These are phyloP conservation scores for Malus fusca DNA, from an alignment of 306 rosid species.

Conservation along the genomic window DNA sequence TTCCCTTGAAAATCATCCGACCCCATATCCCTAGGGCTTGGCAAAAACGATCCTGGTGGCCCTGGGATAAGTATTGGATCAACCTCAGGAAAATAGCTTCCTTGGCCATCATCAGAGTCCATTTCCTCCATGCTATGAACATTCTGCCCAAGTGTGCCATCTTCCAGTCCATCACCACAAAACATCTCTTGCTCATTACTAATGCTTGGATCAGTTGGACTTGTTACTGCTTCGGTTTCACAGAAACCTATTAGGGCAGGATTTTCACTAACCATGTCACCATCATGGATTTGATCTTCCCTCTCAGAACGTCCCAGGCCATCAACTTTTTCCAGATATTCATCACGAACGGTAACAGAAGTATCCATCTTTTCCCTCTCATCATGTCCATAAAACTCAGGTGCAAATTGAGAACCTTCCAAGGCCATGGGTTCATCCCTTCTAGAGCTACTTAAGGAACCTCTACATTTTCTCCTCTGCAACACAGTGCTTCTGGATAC, in stretches of 20 bases:
- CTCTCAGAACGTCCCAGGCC: conserved; percentile 10
- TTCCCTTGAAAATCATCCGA: conserved; percentile 53
- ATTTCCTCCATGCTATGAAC: conserved; percentile 19
- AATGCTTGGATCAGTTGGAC: conserved; percentile 16
- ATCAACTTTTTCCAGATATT: conserved; percentile 13
- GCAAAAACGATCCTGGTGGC: conserved; percentile 63
- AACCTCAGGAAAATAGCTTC: conserved; percentile 28
- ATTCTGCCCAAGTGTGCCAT: conserved; percentile 25
- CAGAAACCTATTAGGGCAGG: conserved; percentile 11
- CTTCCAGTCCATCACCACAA: conserved; percentile 28
- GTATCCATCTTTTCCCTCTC: conserved; percentile 14
- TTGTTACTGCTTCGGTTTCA: conserved; percentile 15
- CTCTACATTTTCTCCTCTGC: conserved; percentile 15
- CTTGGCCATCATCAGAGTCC: conserved; percentile 29
- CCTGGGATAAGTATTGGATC: conserved; percentile 61
- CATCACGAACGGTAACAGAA: conserved; percentile 9
- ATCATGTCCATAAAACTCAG: not conserved
- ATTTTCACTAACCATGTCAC: conserved; percentile 17
- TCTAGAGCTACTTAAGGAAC: conserved; percentile 9
- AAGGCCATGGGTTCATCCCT: conserved; percentile 20
- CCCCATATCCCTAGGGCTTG: conserved; percentile 49
- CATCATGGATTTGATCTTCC: conserved; percentile 12
- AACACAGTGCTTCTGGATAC: conserved; percentile 13
- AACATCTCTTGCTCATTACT: conserved; percentile 26
- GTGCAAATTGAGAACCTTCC: conserved; percentile 25